Evolutionary conservation across 768 basidiomycete genomes (phyloP).

Genomic region (Pholiota microspora): DNA sequence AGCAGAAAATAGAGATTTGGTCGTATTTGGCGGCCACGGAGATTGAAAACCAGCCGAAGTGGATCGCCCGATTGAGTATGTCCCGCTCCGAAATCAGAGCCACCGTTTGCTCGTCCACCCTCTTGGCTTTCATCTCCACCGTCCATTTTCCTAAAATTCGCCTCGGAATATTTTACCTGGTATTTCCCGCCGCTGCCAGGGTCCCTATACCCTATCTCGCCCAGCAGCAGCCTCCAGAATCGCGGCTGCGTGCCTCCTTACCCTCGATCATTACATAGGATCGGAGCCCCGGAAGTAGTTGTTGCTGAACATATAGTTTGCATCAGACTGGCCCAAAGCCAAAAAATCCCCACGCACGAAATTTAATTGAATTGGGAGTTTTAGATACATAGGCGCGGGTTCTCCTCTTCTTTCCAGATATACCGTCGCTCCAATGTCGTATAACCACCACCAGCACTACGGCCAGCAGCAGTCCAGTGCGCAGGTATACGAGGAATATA

Average conservation of each 20-base stretch:
- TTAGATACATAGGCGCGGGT: slow-evolving; percentile 20
- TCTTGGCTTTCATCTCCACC: slow-evolving; percentile 7
- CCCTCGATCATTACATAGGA: slow-evolving; percentile 24
- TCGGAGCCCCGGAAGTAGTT: slow-evolving; percentile 27
- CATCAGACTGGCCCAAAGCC: slow-evolving; percentile 32
- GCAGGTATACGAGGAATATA: slow-evolving; percentile 11
- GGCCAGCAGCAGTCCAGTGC: slow-evolving; percentile 12
- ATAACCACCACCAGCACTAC: slow-evolving; percentile 22
- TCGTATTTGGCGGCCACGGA: slow-evolving; percentile 17
- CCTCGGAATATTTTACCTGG: background rate
- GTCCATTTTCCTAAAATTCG: background rate
- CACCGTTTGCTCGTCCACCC: slow-evolving; percentile 10
- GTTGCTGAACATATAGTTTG: slow-evolving; percentile 27
- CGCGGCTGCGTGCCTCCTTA: slow-evolving; percentile 3
- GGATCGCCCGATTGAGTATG: slow-evolving; percentile 24
- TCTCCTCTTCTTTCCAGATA: slow-evolving; percentile 20
- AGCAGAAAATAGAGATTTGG: slow-evolving; percentile 3
- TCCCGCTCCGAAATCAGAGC: slow-evolving; percentile 26
- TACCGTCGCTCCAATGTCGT: slow-evolving; percentile 8
- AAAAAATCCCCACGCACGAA: slow-evolving; percentile 28
- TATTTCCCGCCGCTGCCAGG: background rate
- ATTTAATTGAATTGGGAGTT: slow-evolving; percentile 23
- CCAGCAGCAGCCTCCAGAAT: slow-evolving; percentile 6
- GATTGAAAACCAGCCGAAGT: slow-evolving; percentile 17
- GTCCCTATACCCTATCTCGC: slow-evolving; percentile 5